Evolutionary conservation across 345 rosid genomes (phyloP).

Genomic region (Syzygium jambos): DNA sequence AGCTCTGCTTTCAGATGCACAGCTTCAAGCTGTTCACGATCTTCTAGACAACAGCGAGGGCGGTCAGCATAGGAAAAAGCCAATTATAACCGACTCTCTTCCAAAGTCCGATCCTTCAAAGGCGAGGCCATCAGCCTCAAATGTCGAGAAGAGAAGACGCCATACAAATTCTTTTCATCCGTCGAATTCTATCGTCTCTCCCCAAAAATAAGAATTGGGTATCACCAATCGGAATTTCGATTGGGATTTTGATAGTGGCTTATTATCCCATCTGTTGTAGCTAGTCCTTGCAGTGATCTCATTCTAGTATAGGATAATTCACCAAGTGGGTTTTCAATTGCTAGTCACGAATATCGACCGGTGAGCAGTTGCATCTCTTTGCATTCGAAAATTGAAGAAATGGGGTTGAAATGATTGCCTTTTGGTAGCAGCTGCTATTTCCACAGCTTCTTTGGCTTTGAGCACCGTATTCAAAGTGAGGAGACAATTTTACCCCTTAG

Average conservation of each 20-base stretch:
- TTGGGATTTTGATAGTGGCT: neutral
- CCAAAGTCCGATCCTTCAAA: neutral
- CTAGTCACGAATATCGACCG: neutral
- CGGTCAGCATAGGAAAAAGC: neutral
- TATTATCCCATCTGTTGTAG: neutral
- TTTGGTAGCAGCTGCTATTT: no score
- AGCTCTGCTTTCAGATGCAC: neutral
- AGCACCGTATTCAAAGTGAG: no score
- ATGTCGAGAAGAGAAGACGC: constrained; percentile 74
- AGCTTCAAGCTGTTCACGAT: neutral
- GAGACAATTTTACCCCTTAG: no score
- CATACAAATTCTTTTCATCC: constrained; percentile 5
- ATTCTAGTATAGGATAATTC: no score
- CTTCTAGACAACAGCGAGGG: neutral
- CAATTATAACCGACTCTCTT: neutral
- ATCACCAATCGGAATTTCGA: neutral
- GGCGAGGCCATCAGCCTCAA: constrained; percentile 12
- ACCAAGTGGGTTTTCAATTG: neutral
- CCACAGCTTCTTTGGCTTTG: no score
- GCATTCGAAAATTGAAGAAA: no score
- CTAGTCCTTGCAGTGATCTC: neutral
- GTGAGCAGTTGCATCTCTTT: neutral
- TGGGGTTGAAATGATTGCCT: no score
- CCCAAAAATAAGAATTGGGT: neutral
- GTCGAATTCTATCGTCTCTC: neutral